Conservation (phyloP, 1,139 yeast species). For the Blastobotrys indianensis region DNA sequence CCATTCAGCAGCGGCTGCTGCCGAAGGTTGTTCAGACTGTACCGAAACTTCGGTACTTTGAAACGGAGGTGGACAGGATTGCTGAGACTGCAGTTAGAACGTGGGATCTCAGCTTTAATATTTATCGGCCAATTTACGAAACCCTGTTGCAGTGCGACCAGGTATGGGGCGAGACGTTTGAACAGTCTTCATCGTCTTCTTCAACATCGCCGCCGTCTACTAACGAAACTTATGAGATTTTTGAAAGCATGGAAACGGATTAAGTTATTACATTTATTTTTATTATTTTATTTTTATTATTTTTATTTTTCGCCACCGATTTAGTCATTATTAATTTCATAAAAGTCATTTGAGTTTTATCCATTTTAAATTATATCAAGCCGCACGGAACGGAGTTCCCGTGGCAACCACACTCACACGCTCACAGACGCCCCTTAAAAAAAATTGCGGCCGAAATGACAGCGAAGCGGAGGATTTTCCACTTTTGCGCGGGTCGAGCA, state of each 20-base stretch:
- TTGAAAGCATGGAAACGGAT: not conserved
- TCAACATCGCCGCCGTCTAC: not conserved
- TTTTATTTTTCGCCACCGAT: not conserved
- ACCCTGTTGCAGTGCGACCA: slow-evolving; percentile 15
- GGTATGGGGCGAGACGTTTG: slow-evolving; percentile 13
- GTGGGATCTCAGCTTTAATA: slow-evolving; percentile 20
- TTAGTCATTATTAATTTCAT: not conserved
- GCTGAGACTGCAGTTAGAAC: slow-evolving; percentile 17
- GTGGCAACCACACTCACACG: no score
- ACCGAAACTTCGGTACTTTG: slow-evolving; percentile 15
- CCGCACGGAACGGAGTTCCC: no score
- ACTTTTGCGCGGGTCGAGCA: no score
- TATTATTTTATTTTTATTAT: not conserved
- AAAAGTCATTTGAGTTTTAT: not conserved
- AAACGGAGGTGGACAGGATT: slow-evolving; percentile 18
- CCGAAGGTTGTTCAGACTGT: slow-evolving; percentile 3
- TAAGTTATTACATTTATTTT: slow-evolving; percentile 1
- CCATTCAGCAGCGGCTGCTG: slow-evolving; percentile 17
- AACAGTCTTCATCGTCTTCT: not conserved
- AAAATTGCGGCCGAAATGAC: no score
- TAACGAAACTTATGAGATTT: slow-evolving; percentile 1
- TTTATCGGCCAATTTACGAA: slow-evolving; percentile 24
- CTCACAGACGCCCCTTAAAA: no score
- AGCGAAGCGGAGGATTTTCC: no score
- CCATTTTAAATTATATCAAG: no score